phyloP scores from a whole-genome alignment of 176 grass and related monocot species.

The Pharus latifolius region DNA sequence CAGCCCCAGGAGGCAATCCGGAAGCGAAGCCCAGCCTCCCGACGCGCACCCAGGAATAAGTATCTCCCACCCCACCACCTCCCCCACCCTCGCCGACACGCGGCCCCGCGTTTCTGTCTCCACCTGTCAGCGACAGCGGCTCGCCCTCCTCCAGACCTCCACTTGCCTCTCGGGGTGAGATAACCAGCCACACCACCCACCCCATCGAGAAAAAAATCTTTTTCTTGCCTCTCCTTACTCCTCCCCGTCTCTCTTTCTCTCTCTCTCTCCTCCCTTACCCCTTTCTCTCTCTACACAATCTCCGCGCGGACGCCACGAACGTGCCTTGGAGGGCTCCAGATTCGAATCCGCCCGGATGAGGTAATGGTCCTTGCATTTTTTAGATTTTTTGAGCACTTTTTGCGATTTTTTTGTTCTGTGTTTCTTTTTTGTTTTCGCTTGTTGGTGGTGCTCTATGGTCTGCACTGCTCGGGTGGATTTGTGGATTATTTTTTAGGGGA shows the following conservation, averaged over 20 bases:
- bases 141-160: not conserved
- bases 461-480: not conserved
- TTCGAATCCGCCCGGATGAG: not conserved
- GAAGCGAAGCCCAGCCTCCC: slow-evolving; percentile 22
- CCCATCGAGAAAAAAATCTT: slow-evolving; percentile 49
- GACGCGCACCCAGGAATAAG: slow-evolving; percentile 29
- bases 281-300: not conserved
- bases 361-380: slow-evolving; percentile 16
- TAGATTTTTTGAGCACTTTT: not conserved
- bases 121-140: not conserved
- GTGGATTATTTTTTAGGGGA: not conserved
- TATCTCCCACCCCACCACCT: slow-evolving; percentile 35
- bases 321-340: not conserved
- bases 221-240: slow-evolving; percentile 33
- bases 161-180: not conserved
- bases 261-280: slow-evolving; percentile 1
- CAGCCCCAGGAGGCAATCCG: slow-evolving; percentile 34
- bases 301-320: not conserved
- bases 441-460: not conserved
- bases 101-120: accelerated
- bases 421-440: not conserved
- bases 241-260: slow-evolving; percentile 4
- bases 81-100: not conserved
- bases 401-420: not conserved
- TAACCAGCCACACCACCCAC: slow-evolving; percentile 18